A percentile compares a stretch with the other conserved stretches of the same genome.
These are phyloP conservation scores for Diutina mesorugosa DNA, from an alignment of 1,139 yeast species.

Conservation along the genomic window DNA sequence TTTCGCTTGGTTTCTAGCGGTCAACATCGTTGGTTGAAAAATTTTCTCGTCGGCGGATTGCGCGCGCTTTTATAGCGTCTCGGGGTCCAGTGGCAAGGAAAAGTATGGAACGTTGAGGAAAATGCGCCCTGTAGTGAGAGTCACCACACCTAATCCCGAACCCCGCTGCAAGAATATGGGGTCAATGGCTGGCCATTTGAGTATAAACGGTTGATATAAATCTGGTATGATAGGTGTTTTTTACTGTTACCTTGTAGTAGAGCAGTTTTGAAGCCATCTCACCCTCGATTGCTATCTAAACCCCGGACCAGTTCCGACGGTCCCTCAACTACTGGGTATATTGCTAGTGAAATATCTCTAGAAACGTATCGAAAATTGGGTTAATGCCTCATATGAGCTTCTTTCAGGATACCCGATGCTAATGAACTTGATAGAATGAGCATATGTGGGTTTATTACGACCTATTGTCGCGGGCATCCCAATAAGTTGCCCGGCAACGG, in stretches of 20 bases:
- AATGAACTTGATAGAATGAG: no score
- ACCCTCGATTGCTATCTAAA: background rate
- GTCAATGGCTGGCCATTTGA: background rate
- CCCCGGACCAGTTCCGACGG: background rate
- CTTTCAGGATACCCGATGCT: no score
- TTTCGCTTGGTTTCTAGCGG: conserved; percentile 31
- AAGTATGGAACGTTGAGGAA: background rate
- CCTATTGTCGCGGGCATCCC: no score
- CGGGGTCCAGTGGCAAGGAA: background rate
- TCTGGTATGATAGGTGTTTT: no score
- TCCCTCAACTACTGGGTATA: background rate
- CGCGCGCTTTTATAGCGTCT: background rate
- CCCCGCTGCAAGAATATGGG: background rate
- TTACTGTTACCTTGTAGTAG: background rate
- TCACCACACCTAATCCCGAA: no score
- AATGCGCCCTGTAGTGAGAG: background rate
- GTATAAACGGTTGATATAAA: no score
- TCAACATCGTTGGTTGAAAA: conserved; percentile 16
- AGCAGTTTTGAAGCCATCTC: background rate
- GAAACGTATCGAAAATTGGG: no score
- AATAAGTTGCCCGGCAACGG: no score
- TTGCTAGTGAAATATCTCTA: no score
- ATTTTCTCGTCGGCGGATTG: background rate
- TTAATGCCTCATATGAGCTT: no score
- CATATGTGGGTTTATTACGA: no score